phyloP scores from a whole-genome alignment of 208 protist genomes.

The Herpetomonas muscarum region DNA sequence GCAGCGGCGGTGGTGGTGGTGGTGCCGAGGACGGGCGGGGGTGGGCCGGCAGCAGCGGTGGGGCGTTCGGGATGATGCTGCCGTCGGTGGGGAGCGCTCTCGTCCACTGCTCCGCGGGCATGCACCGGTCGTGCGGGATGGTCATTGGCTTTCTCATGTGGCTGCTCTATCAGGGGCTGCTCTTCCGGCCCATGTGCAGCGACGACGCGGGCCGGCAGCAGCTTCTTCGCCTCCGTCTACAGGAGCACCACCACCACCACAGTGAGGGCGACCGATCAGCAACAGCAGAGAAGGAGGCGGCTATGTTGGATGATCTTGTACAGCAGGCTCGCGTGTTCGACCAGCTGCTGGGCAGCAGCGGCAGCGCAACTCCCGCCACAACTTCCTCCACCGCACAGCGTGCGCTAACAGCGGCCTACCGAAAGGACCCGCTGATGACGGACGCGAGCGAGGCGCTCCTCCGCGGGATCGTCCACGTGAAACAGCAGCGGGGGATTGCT shows the following conservation, averaged over 20 bases:
- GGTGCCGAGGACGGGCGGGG: conserved; percentile 7
- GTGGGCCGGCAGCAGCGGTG: conserved; percentile 11
- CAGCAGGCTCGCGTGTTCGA: too few relatives aligned
- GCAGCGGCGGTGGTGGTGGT: conserved; percentile 5
- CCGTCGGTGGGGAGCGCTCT: conserved; percentile 9
- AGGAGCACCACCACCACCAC: too few relatives aligned
- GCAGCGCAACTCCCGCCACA: too few relatives aligned
- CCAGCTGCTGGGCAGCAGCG: too few relatives aligned
- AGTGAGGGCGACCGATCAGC: too few relatives aligned
- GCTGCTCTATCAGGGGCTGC: conserved; percentile 36
- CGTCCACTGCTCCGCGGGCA: conserved; percentile 81
- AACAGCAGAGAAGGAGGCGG: too few relatives aligned
- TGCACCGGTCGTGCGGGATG: conserved; percentile 77
- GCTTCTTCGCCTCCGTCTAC: not conserved
- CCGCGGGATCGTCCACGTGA: conserved; percentile 35
- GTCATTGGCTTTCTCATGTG: conserved; percentile 64
- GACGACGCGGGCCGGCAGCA: not conserved
- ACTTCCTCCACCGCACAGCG: not conserved
- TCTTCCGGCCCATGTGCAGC: conserved; percentile 5
- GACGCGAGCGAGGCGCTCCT: conserved; percentile 21
- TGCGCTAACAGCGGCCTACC: conserved; percentile 1
- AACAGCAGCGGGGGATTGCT: conserved; percentile 43
- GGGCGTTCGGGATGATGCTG: not conserved
- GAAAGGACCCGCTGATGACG: not conserved
- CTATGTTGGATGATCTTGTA: too few relatives aligned